A percentile compares a stretch with the other conserved stretches of the same genome.
These are phyloP conservation scores for Salicornia ramosissima DNA, from an alignment of 148 eudicot genomes.

Conservation along the genomic window DNA sequence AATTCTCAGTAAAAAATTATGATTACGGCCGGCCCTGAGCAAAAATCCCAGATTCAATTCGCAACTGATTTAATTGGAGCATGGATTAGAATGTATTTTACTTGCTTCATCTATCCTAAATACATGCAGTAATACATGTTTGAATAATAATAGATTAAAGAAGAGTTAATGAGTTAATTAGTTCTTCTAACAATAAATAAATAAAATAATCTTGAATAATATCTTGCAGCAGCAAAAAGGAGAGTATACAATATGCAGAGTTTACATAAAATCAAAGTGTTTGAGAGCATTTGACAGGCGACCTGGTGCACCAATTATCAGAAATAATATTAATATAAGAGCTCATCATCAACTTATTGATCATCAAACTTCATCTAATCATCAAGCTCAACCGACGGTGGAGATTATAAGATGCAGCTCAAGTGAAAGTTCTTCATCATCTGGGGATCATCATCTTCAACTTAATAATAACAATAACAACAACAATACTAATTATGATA, in stretches of 20 bases:
- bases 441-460: constrained; percentile 7
- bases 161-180: too few relatives aligned
- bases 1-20: too few relatives aligned
- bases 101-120: too few relatives aligned
- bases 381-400: background rate
- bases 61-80: too few relatives aligned
- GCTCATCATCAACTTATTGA: constrained; percentile 1
- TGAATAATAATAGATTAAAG: too few relatives aligned
- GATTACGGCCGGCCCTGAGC: too few relatives aligned
- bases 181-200: too few relatives aligned
- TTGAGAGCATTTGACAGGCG: constrained; percentile 40
- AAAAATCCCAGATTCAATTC: too few relatives aligned
- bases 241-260: constrained; percentile 41
- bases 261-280: constrained; percentile 37
- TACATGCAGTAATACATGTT: too few relatives aligned
- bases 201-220: too few relatives aligned
- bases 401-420: constrained; percentile 3
- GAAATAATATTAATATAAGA: background rate
- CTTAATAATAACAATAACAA: background rate
- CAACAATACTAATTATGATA: too few relatives aligned
- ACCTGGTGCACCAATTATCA: constrained; percentile 20
- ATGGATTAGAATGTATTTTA: too few relatives aligned
- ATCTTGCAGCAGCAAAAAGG: constrained; percentile 24
- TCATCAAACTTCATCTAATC: background rate
- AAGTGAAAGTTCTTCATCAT: constrained; percentile 19